A percentile compares a stretch with the other conserved stretches of the same genome.
phyloP scores from a whole-genome alignment of 169 alveolate species.

The Eimeria necatrix region DNA sequence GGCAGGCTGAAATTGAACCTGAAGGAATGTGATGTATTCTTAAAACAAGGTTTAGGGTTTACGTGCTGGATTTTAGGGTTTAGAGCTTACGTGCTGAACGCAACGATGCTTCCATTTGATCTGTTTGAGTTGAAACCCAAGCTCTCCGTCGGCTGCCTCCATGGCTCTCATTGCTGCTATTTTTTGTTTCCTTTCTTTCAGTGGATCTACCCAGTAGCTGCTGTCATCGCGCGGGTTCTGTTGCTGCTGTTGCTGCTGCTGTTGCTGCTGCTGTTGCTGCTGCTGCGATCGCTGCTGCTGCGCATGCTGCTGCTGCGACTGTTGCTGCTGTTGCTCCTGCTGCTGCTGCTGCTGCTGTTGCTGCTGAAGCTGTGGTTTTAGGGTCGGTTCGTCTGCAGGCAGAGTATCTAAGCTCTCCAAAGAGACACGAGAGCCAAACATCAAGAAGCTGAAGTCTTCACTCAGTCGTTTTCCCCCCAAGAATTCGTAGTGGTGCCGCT shows the following conservation, averaged over 20 bases:
- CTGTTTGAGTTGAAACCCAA: conserved; percentile 8
- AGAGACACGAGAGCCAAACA: conserved; percentile 33
- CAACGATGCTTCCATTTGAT: conserved; percentile 31
- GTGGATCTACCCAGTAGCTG: conserved; percentile 31
- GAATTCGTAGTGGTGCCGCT: neutral
- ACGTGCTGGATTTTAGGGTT: neutral
- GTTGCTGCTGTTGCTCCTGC: conserved; percentile 4
- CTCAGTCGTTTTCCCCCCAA: neutral
- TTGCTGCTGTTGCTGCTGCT: conserved; percentile 41
- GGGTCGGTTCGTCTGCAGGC: neutral
- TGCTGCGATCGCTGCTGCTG: conserved; percentile 40
- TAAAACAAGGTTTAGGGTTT: neutral
- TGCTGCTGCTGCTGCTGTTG: conserved; percentile 47
- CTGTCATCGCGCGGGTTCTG: conserved; percentile 7
- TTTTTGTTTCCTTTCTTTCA: conserved; percentile 4
- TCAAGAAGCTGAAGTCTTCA: conserved; percentile 14
- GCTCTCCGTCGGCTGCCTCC: conserved; percentile 14
- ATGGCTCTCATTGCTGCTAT: neutral
- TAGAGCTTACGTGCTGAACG: conserved; percentile 11
- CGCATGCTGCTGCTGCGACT: conserved; percentile 29
- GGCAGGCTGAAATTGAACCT: neutral
- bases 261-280: conserved; percentile 29
- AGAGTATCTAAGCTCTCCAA: neutral
- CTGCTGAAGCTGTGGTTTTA: neutral
- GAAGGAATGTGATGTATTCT: neutral